A percentile compares a stretch with the other conserved stretches of the same genome.
Evolutionary conservation across 805 yeast genomes (phyloP).

Genomic region (Starmerella stellata): DNA sequence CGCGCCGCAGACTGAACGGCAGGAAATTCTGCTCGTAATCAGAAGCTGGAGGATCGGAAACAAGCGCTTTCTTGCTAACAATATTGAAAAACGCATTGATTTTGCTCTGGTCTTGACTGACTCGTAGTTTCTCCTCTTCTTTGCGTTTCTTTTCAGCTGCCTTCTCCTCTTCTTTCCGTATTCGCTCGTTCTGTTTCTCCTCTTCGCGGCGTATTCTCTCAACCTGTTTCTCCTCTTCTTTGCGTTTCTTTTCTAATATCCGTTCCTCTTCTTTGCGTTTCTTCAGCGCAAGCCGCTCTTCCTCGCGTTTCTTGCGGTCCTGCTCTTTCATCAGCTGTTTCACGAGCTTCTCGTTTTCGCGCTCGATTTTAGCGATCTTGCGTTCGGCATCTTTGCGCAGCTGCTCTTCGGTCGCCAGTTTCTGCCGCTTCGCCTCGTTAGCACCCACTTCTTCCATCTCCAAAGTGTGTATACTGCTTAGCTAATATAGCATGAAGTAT

Average conservation of each 20-base stretch:
- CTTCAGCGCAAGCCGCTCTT: slow-evolving; percentile 10
- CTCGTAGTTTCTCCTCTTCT: slow-evolving; percentile 13
- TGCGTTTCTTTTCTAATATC: slow-evolving; percentile 10
- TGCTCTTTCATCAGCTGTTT: slow-evolving; percentile 17
- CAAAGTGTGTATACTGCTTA: too few relatives aligned
- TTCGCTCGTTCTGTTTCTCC: slow-evolving; percentile 12
- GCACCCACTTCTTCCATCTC: not conserved
- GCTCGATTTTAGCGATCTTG: slow-evolving; percentile 11
- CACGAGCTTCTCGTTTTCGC: slow-evolving; percentile 13
- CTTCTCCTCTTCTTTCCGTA: slow-evolving; percentile 13
- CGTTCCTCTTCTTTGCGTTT: slow-evolving; percentile 8
- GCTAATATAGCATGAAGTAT: too few relatives aligned
- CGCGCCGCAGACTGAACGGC: slow-evolving; percentile 22
- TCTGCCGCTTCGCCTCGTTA: not conserved
- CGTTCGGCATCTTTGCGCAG: slow-evolving; percentile 15
- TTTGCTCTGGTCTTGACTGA: slow-evolving; percentile 12
- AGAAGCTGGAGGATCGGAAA: slow-evolving; percentile 1
- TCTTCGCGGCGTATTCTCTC: slow-evolving; percentile 9
- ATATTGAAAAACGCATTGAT: slow-evolving; percentile 17
- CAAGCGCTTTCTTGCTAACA: not conserved
- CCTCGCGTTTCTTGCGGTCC: slow-evolving; percentile 13
- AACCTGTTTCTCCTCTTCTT: slow-evolving; percentile 11
- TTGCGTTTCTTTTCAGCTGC: slow-evolving; percentile 12
- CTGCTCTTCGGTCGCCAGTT: slow-evolving; percentile 4
- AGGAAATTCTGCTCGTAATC: slow-evolving; percentile 20